phyloP scores from a whole-genome alignment of 2,329 filamentous ascomycete genomes.

The Epichloe sp. region DNA sequence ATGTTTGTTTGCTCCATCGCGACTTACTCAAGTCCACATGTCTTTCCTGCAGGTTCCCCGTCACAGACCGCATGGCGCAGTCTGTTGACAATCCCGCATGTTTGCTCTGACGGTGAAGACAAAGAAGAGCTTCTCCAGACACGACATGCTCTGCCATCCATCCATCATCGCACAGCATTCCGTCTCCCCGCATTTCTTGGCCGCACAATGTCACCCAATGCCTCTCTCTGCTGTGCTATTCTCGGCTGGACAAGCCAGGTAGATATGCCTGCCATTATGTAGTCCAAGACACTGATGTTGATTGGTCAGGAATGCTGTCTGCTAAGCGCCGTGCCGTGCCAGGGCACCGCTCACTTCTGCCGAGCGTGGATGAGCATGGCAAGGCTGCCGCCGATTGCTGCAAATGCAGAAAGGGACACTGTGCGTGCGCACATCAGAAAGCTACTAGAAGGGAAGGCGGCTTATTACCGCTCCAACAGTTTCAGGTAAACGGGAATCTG shows the following conservation, averaged over 20 bases:
- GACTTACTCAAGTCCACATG: too few species aligned
- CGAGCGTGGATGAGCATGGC: too few species aligned
- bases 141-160: neutral
- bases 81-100: neutral
- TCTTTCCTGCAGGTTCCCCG: too few species aligned
- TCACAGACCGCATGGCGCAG: too few species aligned
- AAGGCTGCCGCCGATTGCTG: neutral
- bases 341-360: neutral
- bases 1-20: too few species aligned
- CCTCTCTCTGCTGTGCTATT: neutral
- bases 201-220: neutral
- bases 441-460: too few species aligned
- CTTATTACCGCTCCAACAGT: too few species aligned
- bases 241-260: neutral
- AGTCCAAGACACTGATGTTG: neutral
- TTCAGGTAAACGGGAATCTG: too few species aligned
- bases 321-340: constrained; percentile 1
- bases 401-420: too few species aligned
- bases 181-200: neutral
- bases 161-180: neutral
- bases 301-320: neutral
- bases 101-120: neutral
- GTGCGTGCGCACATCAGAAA: too few species aligned
- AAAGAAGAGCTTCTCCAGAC: neutral
- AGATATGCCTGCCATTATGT: neutral